A percentile compares a stretch with the other conserved stretches of the same genome.
Evolutionary conservation across 2,329 filamentous ascomycete genomes (phyloP).

Genomic region (Pseudohalonectria lignicola): DNA sequence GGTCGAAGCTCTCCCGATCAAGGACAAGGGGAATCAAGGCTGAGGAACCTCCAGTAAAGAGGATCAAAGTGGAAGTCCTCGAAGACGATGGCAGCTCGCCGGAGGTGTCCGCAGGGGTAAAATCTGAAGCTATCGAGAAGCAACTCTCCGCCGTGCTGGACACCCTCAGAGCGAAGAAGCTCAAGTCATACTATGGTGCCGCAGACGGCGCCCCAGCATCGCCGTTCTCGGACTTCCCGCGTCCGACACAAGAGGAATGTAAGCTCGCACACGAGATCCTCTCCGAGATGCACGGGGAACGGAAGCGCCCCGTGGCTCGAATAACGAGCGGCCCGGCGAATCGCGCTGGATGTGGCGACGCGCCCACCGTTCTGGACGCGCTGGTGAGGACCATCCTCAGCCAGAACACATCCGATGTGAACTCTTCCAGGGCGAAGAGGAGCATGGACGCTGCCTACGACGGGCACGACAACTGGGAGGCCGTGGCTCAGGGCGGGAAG

Average conservation of each 20-base stretch:
- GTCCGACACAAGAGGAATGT: slow-evolving; percentile 59
- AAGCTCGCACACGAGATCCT: slow-evolving; percentile 58
- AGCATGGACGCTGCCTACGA: slow-evolving; percentile 50
- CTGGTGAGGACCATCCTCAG: slow-evolving; percentile 42
- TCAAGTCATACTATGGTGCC: slow-evolving; percentile 1
- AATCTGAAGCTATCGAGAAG: too few species aligned
- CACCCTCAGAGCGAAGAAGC: not conserved
- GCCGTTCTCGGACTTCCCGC: slow-evolving; percentile 57
- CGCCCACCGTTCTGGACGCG: slow-evolving; percentile 42
- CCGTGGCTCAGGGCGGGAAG: slow-evolving; percentile 46
- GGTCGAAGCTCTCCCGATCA: too few species aligned
- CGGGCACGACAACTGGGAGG: slow-evolving; percentile 66
- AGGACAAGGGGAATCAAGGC: not conserved
- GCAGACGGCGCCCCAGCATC: slow-evolving; percentile 16
- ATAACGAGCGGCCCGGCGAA: slow-evolving; percentile 59
- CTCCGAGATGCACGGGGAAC: slow-evolving; percentile 52
- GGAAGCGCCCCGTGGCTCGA: slow-evolving; percentile 42
- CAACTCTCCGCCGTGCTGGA: too few species aligned
- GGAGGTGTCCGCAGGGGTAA: too few species aligned
- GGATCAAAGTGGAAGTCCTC: not conserved
- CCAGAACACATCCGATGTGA: slow-evolving; percentile 42
- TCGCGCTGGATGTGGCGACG: slow-evolving; percentile 55
- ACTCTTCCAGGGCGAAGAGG: slow-evolving; percentile 52
- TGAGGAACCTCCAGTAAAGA: not conserved
- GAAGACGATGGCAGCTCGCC: not conserved